These are phyloP conservation scores for Linum lewisii DNA, from an alignment of 345 rosid species.

Conservation along the genomic window DNA sequence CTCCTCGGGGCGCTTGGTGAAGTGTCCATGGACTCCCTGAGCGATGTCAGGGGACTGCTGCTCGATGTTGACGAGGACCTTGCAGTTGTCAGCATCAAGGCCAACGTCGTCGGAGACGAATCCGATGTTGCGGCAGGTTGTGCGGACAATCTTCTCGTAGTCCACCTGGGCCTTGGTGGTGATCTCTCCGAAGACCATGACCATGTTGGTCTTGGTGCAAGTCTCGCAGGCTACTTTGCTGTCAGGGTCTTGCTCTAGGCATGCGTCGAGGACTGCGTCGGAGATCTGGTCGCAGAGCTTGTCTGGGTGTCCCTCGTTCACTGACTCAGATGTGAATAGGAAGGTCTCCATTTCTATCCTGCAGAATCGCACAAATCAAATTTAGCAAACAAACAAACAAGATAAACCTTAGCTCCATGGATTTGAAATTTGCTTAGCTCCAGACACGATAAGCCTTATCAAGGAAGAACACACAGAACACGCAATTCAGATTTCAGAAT, in stretches of 20 bases:
- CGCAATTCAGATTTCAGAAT: not conserved
- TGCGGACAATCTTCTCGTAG: constrained; percentile 31
- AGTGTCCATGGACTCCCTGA: constrained; percentile 32
- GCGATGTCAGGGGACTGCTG: constrained; percentile 32
- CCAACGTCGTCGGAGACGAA: constrained; percentile 28
- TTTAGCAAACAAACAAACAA: not conserved
- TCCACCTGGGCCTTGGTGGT: constrained; percentile 32
- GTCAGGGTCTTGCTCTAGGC: constrained; percentile 39
- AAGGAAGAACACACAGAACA: too few species aligned
- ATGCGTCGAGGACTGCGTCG: constrained; percentile 39
- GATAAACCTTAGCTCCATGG: not conserved
- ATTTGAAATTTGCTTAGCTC: too few species aligned
- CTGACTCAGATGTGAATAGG: constrained; percentile 41
- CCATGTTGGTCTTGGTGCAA: constrained; percentile 43
- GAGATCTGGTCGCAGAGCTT: constrained; percentile 44
- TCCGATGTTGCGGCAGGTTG: constrained; percentile 26
- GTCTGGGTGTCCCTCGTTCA: constrained; percentile 48
- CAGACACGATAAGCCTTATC: too few species aligned
- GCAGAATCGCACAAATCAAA: not conserved
- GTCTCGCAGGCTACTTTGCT: constrained; percentile 45
- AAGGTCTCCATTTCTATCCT: constrained; percentile 32
- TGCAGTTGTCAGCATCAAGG: constrained; percentile 30
- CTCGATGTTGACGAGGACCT: constrained; percentile 31
- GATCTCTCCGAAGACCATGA: constrained; percentile 31
- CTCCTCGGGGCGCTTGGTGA: constrained; percentile 32